A percentile compares a stretch with the other conserved stretches of the same genome.
Evolutionary conservation across 805 yeast genomes (phyloP).

Genomic region (Myxozyma sirexii): DNA sequence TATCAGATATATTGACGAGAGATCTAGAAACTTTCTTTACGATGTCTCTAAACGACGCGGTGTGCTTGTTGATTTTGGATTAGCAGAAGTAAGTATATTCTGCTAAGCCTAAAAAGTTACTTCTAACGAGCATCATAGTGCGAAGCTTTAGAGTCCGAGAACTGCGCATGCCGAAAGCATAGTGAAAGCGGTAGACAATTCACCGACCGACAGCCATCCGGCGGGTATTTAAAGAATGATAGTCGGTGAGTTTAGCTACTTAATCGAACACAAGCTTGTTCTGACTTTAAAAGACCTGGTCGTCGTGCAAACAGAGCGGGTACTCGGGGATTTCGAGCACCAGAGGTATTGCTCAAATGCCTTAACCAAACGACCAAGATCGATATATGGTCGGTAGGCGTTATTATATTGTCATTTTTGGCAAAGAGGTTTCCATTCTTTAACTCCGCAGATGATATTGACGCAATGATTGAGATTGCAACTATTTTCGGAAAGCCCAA

Average conservation of each 20-base stretch:
- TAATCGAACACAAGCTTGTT: not conserved
- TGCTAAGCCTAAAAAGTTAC: not conserved
- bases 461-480: conserved; percentile 84
- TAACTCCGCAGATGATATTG: conserved; percentile 90
- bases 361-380: conserved; percentile 77
- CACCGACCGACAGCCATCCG: conserved; percentile 43
- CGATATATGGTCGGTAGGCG: conserved; percentile 93
- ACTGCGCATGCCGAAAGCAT: conserved; percentile 31
- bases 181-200: conserved; percentile 38
- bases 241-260: conserved; percentile 50
- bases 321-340: conserved; percentile 92
- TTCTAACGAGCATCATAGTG: conserved; percentile 6
- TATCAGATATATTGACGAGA: conserved; percentile 41
- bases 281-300: conserved; percentile 51
- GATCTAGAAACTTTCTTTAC: conserved; percentile 64
- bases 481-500: conserved; percentile 74
- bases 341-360: conserved; percentile 87
- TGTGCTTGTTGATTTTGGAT: conserved; percentile 87
- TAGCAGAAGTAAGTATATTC: conserved; percentile 60
- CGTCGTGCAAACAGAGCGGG: conserved; percentile 97
- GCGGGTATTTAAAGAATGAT: conserved; percentile 86
- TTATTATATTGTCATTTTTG: conserved; percentile 75
- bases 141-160: conserved; percentile 26
- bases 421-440: conserved; percentile 88
- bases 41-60: conserved; percentile 70